Evolutionary conservation across 2,329 filamentous ascomycete species (phyloP), one percentile per base, ranked within the genome.

Genomic region (Atkinsonella texensis): DNA sequence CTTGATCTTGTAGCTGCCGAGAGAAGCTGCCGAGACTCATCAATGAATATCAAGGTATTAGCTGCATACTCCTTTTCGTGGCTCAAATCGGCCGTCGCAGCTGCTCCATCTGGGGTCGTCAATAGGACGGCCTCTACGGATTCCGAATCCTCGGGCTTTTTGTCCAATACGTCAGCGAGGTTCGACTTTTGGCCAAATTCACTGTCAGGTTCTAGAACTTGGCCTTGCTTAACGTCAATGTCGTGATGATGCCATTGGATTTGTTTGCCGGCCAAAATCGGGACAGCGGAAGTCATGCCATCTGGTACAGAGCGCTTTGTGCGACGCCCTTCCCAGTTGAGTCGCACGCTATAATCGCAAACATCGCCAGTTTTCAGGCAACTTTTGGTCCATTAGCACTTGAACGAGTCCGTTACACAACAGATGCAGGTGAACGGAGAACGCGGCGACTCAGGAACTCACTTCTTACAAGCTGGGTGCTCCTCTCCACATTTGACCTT

Each of bases 281-380:
- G 13, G 13, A 32, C 20, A 17, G 18, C 43, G 12, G 33, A 20
- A n/a, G 8, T n/a, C 10, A 17, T 18, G 12, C 28, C 18, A n/a
- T 44, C 43, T 5, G 35, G 13, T 4, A 40, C 39, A 9, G 53
- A 39, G 20, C 55, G 57, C 46, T 60, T 63, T 5, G 55, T 53
- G 44, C 57, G 55, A 52, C 86, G 77, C 4, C 86, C 85, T 54
- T 85, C 83, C 87, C 87, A 91, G 60, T 90, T 90, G 57, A 91
- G 70, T 33, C 85, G 78, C 59, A 91, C 86, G 60, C 81, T 87
- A 65, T 90, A 91, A 66, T 93, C 87, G 70, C 87, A 93, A 46
- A 71, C 70, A 62, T 89, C 85, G 54, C 82, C 81, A 56, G 83
- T 81, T 55, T 81, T 81, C 59, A 81, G 74, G 66, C 87, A 91